Conservation (phyloP, 768 basidiomycete genomes). For the Tylopilus rubrobrunneus region DNA sequence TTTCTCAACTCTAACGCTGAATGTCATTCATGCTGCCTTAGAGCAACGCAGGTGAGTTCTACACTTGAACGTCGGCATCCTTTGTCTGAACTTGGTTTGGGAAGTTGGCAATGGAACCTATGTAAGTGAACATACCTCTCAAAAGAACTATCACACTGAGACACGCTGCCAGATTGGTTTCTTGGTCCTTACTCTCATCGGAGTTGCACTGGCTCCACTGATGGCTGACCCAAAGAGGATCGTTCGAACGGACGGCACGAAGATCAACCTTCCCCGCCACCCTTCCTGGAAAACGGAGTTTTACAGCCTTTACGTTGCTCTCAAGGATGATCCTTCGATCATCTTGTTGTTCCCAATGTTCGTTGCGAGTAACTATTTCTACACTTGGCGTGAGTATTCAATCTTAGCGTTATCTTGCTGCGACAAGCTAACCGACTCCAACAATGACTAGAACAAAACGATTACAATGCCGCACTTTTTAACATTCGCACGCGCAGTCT, state of each 20-base stretch:
- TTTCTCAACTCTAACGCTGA: not conserved
- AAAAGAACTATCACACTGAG: not conserved
- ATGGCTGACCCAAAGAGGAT: constrained; percentile 74
- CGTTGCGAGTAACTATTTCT: constrained; percentile 81
- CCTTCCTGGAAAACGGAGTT: constrained; percentile 79
- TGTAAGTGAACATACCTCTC: constrained; percentile 37
- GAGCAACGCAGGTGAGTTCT: constrained; percentile 28
- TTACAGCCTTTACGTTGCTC: constrained; percentile 60
- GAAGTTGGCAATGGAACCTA: constrained; percentile 72
- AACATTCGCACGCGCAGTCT: constrained; percentile 74
- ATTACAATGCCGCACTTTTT: constrained; percentile 76
- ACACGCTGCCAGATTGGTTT: constrained; percentile 57
- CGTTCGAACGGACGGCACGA: constrained; percentile 72
- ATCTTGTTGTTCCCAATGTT: constrained; percentile 83
- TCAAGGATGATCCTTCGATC: constrained; percentile 69
- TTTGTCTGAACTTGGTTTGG: constrained; percentile 1
- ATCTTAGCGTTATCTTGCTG: not conserved
- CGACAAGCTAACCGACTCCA: constrained; percentile 7
- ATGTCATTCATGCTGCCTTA: constrained; percentile 6
- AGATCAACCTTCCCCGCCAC: constrained; percentile 56
- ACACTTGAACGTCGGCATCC: not conserved
- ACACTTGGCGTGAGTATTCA: constrained; percentile 67
- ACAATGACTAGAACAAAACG: constrained; percentile 62
- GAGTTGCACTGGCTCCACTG: constrained; percentile 59
- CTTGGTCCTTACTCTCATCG: constrained; percentile 66